Percentiles rank a stretch among this genome's conserved stretches.
phyloP scores from a whole-genome alignment of 345 rosid species.

The Durio zibethinus region DNA sequence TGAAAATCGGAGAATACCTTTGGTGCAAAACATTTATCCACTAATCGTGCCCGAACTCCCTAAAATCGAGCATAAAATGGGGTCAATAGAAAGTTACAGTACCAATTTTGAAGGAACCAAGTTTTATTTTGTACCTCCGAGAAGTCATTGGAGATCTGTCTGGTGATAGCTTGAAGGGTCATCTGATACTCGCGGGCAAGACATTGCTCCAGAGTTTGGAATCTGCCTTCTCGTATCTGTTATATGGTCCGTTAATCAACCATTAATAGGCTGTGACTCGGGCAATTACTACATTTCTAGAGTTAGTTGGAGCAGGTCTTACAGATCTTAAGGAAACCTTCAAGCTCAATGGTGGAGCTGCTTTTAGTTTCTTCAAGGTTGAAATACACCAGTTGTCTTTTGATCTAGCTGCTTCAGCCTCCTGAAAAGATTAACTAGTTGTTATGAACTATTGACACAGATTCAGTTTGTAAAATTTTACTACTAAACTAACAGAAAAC shows the following conservation, averaged over 20 bases:
- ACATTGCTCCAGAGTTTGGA: conserved; percentile 73
- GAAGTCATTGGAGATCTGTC: conserved; percentile 46
- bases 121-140: conserved; percentile 50
- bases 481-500: not conserved
- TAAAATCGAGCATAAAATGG: conserved; percentile 4
- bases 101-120: not conserved
- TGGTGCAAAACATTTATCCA: conserved; percentile 64
- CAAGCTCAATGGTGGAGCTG: conserved; percentile 79
- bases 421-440: conserved; percentile 32
- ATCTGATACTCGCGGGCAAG: conserved; percentile 67
- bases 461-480: not conserved
- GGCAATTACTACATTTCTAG: not conserved
- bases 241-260: conserved; percentile 13
- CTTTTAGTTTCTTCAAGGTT: conserved; percentile 33
- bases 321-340: conserved; percentile 72
- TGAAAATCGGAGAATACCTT: conserved; percentile 40
- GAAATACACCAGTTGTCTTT: conserved; percentile 64
- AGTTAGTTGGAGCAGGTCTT: no score
- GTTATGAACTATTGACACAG: not conserved
- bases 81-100: not conserved
- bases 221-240: conserved; percentile 73
- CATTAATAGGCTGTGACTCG: not conserved
- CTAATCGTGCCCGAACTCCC: conserved; percentile 81
- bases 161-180: conserved; percentile 61
- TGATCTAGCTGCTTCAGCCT: conserved; percentile 46